These are phyloP conservation scores for Cornus suecica DNA, from an alignment of 148 eudicot genomes.

Conservation along the genomic window DNA sequence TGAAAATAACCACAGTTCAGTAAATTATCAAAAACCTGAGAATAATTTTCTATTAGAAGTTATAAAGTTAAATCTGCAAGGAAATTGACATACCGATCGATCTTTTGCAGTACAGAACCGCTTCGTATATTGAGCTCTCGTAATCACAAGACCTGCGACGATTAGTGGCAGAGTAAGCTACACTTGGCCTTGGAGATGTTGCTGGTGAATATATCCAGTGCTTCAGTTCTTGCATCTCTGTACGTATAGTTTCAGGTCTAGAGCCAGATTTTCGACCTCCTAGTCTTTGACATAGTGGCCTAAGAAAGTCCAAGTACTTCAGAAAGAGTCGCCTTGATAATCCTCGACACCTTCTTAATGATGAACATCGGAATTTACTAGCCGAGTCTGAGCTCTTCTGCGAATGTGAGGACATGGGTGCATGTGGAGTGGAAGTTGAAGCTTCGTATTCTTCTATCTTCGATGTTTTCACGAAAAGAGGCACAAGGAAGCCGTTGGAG, in stretches of 20 bases:
- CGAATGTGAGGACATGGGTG: conserved; percentile 14
- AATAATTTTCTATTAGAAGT: neutral
- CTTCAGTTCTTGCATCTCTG: conserved; percentile 18
- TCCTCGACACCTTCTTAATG: conserved; percentile 57
- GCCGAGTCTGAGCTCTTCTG: conserved; percentile 17
- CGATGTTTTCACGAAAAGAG: conserved; percentile 34
- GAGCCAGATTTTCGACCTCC: conserved; percentile 35
- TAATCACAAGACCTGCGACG: conserved; percentile 77
- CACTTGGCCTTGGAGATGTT: conserved; percentile 58
- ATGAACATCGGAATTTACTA: conserved; percentile 41
- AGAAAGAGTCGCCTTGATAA: conserved; percentile 48
- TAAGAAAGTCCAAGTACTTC: conserved; percentile 51
- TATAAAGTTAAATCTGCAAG: neutral
- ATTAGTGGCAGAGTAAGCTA: conserved; percentile 46
- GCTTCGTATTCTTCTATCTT: conserved; percentile 24
- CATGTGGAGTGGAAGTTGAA: conserved; percentile 22
- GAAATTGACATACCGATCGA: conserved; percentile 45
- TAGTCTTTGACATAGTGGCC: conserved; percentile 47
- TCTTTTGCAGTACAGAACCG: conserved; percentile 90
- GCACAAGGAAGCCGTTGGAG: conserved; percentile 57
- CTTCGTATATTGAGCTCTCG: conserved; percentile 84
- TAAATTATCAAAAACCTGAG: neutral
- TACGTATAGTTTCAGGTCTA: conserved; percentile 23
- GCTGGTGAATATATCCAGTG: conserved; percentile 28
- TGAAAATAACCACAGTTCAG: conserved; percentile 7